Base-by-base conservation (phyloP, 148 eudicot species). In the Fallopia convolvulus region DNA sequence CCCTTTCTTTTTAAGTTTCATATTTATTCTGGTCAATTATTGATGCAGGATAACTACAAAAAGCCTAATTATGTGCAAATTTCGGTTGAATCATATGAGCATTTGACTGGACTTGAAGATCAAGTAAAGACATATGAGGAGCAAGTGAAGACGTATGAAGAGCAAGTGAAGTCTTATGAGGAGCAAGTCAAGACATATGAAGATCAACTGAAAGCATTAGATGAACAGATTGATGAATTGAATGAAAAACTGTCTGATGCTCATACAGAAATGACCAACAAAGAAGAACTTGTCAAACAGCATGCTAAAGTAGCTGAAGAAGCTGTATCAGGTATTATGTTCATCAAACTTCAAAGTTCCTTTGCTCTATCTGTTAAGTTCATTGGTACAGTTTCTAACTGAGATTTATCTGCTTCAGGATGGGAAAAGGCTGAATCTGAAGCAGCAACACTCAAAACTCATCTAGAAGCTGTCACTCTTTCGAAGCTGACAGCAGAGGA, bases 341-440 rank as follows among this genome's bases (percentile, higher is more conserved):
- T 68, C 39, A 12, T 61, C 46, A 33, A 68, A 36, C 65, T 74
- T 41, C 63, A 72, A 36, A 53, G 20, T 70, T 70, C 55, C 55
- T 23, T 26, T 26, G 26, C 30, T n/a, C 1, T 52, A 52, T 13
- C 58, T 52, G 4, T 52, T 4, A 52, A 14, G 58, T 52, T 14
- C 17, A 52, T 2, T 30, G 70, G 39, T 9, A 20, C 0, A 46
- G 30, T 42, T 13, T 13, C 18, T 42, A 26, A 73, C 15, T 73
- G 33, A 44, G n/a, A 44, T 6, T 20, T 72, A 23, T 41, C 42
- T 77, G 13, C 47, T 86, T 47, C 88, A 96, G 99, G 99, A 78
- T 96, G 99, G 99, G 99, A 96, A 82, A 96, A 93, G 85, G 99
- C 98, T 65, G 99, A 96, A 70, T 88, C 93, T 26, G 99, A 96